Percentiles rank a stretch among this genome's conserved stretches.
Evolutionary conservation across 2,329 filamentous ascomycete species (phyloP).

Genomic region (Chaetomiaceae sp.): DNA sequence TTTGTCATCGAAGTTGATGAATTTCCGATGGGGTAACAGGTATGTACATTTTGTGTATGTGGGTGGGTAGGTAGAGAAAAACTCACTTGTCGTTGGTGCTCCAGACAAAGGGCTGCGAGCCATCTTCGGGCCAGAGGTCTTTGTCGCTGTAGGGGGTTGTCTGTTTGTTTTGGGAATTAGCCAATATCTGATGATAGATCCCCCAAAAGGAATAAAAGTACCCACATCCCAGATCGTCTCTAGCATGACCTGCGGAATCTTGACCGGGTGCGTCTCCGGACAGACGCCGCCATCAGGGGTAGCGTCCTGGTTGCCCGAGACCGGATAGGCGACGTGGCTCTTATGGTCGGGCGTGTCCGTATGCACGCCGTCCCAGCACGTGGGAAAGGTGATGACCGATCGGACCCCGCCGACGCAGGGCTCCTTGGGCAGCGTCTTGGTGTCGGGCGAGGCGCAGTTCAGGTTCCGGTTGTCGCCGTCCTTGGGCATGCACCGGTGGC

Average conservation of each 20-base stretch:
- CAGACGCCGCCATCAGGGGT: slow-evolving; percentile 24
- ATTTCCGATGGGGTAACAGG: too few species aligned
- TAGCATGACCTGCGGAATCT: slow-evolving; percentile 38
- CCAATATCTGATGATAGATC: neutral
- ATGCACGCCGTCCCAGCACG: slow-evolving; percentile 51
- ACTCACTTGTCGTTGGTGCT: slow-evolving; percentile 16
- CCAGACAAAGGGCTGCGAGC: slow-evolving; percentile 18
- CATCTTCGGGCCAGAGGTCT: slow-evolving; percentile 14
- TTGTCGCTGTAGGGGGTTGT: slow-evolving; percentile 12
- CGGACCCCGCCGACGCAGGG: slow-evolving; percentile 13
- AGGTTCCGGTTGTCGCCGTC: slow-evolving; percentile 13
- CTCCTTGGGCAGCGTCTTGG: slow-evolving; percentile 24
- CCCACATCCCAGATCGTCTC: slow-evolving; percentile 30
- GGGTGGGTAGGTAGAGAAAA: neutral
- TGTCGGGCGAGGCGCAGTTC: slow-evolving; percentile 34
- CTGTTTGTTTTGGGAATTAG: neutral
- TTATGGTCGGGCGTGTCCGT: slow-evolving; percentile 42
- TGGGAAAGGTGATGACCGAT: slow-evolving; percentile 32
- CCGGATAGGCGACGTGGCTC: slow-evolving; percentile 22
- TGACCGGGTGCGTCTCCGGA: slow-evolving; percentile 35
- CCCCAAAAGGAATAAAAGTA: neutral
- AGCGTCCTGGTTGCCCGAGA: slow-evolving; percentile 1
- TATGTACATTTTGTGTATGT: too few species aligned
- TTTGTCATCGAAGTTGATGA: too few species aligned
- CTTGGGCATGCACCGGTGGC: slow-evolving; percentile 33